These are phyloP conservation scores for Chaetomium cochliodes DNA, from an alignment of 495 filamentous ascomycete genomes.

Conservation along the genomic window DNA sequence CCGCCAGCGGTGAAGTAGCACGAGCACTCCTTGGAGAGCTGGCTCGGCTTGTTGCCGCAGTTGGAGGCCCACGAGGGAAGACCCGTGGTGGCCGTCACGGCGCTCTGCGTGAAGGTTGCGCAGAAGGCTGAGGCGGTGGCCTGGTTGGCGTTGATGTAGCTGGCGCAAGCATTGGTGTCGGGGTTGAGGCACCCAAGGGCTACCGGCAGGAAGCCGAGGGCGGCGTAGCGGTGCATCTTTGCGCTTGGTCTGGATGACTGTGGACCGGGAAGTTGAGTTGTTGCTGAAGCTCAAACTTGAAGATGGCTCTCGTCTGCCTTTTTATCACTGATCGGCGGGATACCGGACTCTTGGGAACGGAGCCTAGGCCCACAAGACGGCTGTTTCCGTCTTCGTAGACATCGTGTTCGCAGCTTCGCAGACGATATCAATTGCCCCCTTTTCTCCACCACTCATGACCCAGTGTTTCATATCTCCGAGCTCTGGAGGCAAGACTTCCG, in stretches of 20 bases:
- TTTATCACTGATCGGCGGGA: neutral
- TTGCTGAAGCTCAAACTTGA: neutral
- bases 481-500: neutral
- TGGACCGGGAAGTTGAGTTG: neutral
- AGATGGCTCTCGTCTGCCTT: neutral
- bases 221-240: slow-evolving; percentile 18
- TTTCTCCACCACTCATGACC: slow-evolving; percentile 19
- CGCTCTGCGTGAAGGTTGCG: slow-evolving; percentile 15
- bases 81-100: neutral
- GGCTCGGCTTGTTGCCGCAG: slow-evolving; percentile 18
- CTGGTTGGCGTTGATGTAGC: slow-evolving; percentile 15
- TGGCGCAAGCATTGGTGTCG: slow-evolving; percentile 15
- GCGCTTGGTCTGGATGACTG: neutral
- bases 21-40: slow-evolving; percentile 18
- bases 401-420: neutral
- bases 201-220: slow-evolving; percentile 11
- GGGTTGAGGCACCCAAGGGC: slow-evolving; percentile 15
- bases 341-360: neutral
- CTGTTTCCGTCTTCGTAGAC: neutral
- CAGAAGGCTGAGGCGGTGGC: slow-evolving; percentile 14
- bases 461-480: slow-evolving; percentile 6
- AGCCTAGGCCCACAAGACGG: neutral
- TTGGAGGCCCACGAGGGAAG: slow-evolving; percentile 15
- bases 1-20: slow-evolving; percentile 15
- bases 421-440: neutral